These are phyloP conservation scores for Dissophora ornata DNA, from an alignment of 192 early-diverging fungal genomes.

Conservation along the genomic window DNA sequence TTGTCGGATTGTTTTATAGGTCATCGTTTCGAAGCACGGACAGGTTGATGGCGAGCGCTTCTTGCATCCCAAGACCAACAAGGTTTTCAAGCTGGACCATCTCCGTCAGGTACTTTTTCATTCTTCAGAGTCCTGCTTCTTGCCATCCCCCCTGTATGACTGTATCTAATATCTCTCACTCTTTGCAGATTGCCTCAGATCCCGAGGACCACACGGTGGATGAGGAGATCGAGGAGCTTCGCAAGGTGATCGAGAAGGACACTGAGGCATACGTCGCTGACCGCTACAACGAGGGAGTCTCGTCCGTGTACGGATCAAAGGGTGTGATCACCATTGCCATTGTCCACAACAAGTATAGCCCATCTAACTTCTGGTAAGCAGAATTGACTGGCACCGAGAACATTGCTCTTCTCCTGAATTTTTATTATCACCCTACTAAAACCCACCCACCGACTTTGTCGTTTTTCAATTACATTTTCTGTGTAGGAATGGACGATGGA, in stretches of 20 bases:
- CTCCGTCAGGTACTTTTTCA: constrained; percentile 63
- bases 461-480: no score
- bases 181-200: constrained; percentile 46
- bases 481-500: constrained; percentile 97
- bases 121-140: neutral
- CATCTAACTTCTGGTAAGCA: constrained; percentile 88
- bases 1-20: no score
- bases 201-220: constrained; percentile 41
- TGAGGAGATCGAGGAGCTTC: constrained; percentile 52
- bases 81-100: constrained; percentile 85
- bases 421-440: no score
- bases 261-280: constrained; percentile 73
- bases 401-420: no score
- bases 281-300: constrained; percentile 83
- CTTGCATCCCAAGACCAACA: constrained; percentile 77
- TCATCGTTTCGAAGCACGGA: constrained; percentile 81
- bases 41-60: constrained; percentile 74
- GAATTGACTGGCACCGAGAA: neutral
- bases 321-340: constrained; percentile 70
- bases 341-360: constrained; percentile 93
- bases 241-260: constrained; percentile 71
- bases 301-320: constrained; percentile 71
- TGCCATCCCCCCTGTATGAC: neutral
- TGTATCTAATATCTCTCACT: neutral
- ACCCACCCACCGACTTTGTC: no score